These are phyloP conservation scores for Persicaria tinctoria DNA, from an alignment of 148 eudicot genomes.

Conservation along the genomic window DNA sequence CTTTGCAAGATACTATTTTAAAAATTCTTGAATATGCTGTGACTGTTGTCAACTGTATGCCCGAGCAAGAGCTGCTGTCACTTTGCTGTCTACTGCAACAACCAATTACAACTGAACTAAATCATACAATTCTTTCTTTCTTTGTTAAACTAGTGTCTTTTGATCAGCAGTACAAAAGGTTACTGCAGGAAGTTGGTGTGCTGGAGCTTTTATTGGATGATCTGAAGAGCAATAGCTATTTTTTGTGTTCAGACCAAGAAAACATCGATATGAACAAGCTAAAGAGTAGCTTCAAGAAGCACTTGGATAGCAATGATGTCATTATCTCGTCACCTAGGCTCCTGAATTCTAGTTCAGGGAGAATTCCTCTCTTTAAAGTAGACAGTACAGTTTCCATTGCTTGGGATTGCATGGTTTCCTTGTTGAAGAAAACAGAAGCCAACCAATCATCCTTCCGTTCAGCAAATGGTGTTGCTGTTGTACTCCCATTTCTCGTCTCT, in stretches of 20 bases:
- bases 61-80: constrained; percentile 95
- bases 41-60: constrained; percentile 90
- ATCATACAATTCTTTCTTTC: constrained; percentile 74
- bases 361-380: constrained; percentile 70
- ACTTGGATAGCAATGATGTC: constrained; percentile 56
- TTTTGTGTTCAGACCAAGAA: constrained; percentile 50
- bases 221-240: constrained; percentile 77
- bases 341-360: constrained; percentile 82
- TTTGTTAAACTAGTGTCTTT: constrained; percentile 88
- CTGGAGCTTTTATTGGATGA: constrained; percentile 90
- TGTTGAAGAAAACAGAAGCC: constrained; percentile 83
- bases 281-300: constrained; percentile 79
- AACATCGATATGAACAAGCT: constrained; percentile 27
- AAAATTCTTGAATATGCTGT: constrained; percentile 99
- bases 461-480: constrained; percentile 67
- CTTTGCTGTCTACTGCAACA: constrained; percentile 96
- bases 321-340: constrained; percentile 86
- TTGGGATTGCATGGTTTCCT: constrained; percentile 93
- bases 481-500: constrained; percentile 79
- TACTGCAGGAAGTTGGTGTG: constrained; percentile 94
- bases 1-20: constrained; percentile 79
- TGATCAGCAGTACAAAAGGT: constrained; percentile 90
- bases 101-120: constrained; percentile 67
- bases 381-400: constrained; percentile 64
- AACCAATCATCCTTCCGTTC: constrained; percentile 89